A percentile compares a stretch with the other conserved stretches of the same genome.
Conservation (phyloP, 768 basidiomycete genomes). For the Terana coerulea region DNA sequence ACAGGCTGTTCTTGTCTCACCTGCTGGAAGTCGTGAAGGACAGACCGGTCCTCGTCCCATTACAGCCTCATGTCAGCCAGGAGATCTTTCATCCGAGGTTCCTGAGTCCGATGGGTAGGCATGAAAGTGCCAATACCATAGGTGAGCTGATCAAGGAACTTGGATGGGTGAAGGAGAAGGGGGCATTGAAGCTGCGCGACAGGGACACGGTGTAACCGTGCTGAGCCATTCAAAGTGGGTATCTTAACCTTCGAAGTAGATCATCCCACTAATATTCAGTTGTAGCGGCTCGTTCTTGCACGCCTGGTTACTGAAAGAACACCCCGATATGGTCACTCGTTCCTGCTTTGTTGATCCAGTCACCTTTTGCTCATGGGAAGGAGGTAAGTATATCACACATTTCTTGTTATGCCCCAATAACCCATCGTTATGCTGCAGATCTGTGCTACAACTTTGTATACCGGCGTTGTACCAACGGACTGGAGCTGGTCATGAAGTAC, state of each 20-base stretch:
- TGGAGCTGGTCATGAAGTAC: conserved; percentile 81
- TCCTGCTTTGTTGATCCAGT: conserved; percentile 93
- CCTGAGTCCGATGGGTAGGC: conserved; percentile 64
- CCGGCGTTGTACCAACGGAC: conserved; percentile 61
- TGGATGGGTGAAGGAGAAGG: conserved; percentile 52
- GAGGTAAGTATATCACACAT: conserved; percentile 48
- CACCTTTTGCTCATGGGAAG: conserved; percentile 92
- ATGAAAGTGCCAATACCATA: conserved; percentile 54
- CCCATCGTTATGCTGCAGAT: conserved; percentile 40
- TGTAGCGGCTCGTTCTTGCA: conserved; percentile 76
- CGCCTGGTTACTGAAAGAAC: conserved; percentile 84
- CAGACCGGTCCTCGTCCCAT: conserved; percentile 69
- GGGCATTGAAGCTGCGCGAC: conserved; percentile 11
- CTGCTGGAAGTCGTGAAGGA: conserved; percentile 54
- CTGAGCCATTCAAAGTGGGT: conserved; percentile 87
- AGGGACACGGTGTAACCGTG: conserved; percentile 57
- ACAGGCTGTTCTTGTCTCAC: conserved; percentile 55
- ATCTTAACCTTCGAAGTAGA: neutral
- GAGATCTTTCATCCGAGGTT: conserved; percentile 75
- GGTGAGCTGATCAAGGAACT: conserved; percentile 54
- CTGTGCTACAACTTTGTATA: conserved; percentile 93
- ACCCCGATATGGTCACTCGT: conserved; percentile 62
- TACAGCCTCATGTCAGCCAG: conserved; percentile 88
- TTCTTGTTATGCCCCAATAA: neutral
- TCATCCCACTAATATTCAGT: neutral